Base-by-base conservation (phyloP, 495 filamentous ascomycete species). In the Penicillium herquei region DNA sequence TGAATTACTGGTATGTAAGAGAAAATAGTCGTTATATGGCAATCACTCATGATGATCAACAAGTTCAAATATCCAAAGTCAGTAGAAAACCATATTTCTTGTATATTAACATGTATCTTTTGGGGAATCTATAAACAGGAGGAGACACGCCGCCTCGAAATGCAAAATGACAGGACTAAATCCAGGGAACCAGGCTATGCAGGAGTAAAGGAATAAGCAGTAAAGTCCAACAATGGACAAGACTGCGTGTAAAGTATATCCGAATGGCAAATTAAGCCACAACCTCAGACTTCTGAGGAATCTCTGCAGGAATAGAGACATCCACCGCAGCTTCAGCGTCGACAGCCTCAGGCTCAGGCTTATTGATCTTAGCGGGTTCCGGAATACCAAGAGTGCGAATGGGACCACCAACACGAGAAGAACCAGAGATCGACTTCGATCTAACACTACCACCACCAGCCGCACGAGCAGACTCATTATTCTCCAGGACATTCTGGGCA, bases 401-500 rank as follows among this genome's bases (percentile, higher is more conserved):
- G 2, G 75, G 75, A 37, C 75, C 74, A 14, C 62, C 63, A 21
- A 57, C 63, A 35, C 62, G 62, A 5, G 53, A 33, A 37, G 52
- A 49, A 8, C 69, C 54, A 11, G 69, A 59, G 12, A 54, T 52
- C 13, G 63, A 39, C 58, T 78, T 78, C 8, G 55, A 54, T n/a
- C 74, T 54, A 5, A 57, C 52, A 17, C 61, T 59, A 13, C 65
- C 67, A 14, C 78, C 63, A 16, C 65, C 70, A 32, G 77, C 77
- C 11, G 77, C 78, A 40, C 70, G 64, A 41, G 77, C 77, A 39
- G 74, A 63, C 46, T 77, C 71, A 44, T 74, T 78, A 30, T 78
- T 80, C 32, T 74, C 69, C 53, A 78, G 80, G 12, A 79, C 80
- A 34, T 81, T 80, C 53, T 81, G 77, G 21, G 80, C 74, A 40